These are phyloP conservation scores for Ceratopteris richardii DNA, from an alignment of 75 land plant species.

Conservation along the genomic window DNA sequence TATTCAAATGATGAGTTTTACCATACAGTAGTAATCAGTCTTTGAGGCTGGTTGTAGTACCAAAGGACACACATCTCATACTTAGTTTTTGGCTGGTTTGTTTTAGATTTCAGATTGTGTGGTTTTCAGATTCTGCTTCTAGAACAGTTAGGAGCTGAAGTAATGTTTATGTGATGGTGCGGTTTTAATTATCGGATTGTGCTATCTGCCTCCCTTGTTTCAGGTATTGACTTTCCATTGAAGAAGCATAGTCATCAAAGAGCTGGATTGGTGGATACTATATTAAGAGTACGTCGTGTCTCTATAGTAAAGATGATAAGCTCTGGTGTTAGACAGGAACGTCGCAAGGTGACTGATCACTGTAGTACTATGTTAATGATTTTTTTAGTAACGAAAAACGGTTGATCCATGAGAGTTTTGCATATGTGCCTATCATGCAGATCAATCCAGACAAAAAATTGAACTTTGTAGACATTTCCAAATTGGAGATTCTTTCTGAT, in stretches of 20 bases:
- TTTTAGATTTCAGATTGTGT: too few relatives aligned
- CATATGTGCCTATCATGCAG: conserved; percentile 11
- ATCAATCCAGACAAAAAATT: conserved; percentile 33
- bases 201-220: too few relatives aligned
- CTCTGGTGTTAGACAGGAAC: conserved; percentile 34
- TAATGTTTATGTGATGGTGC: background rate
- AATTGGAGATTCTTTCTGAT: conserved; percentile 34
- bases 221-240: conserved; percentile 39
- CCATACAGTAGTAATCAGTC: too few relatives aligned
- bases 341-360: conserved; percentile 33
- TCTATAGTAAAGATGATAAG: conserved; percentile 45
- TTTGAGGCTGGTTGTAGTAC: too few relatives aligned
- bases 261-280: conserved; percentile 36
- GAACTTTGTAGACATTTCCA: conserved; percentile 38
- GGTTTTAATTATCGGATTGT: background rate
- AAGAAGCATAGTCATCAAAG: conserved; percentile 44
- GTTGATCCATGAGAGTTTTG: background rate
- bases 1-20: too few relatives aligned
- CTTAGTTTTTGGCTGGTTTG: too few relatives aligned
- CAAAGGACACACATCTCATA: too few relatives aligned
- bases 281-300: conserved; percentile 42
- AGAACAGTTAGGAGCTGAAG: too few relatives aligned
- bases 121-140: too few relatives aligned
- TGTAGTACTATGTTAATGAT: background rate
- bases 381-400: background rate